phyloP scores from a whole-genome alignment of 768 basidiomycete genomes.

The Phaffia tasmanica region DNA sequence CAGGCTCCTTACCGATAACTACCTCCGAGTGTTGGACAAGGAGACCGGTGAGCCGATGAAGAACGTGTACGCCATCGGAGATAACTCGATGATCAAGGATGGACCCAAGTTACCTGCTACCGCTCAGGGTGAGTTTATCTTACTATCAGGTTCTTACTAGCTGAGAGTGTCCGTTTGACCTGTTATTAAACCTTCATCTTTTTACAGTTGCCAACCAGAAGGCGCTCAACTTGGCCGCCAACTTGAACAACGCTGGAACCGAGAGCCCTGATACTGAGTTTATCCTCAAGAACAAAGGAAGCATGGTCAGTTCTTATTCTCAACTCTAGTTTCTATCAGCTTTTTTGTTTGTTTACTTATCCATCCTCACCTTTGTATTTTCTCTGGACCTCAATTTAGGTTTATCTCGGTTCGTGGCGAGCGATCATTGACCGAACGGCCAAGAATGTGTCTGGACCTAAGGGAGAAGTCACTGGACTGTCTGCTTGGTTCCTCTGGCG shows the following conservation, averaged over 20 bases:
- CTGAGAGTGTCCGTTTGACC: neutral
- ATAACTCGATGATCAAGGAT: slow-evolving; percentile 52
- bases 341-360: slow-evolving; percentile 44
- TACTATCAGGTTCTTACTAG: neutral
- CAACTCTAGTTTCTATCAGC: slow-evolving; percentile 48
- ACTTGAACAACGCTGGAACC: slow-evolving; percentile 54
- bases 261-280: slow-evolving; percentile 43
- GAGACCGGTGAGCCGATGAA: slow-evolving; percentile 48
- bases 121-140: slow-evolving; percentile 53
- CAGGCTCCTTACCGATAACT: slow-evolving; percentile 47
- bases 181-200: slow-evolving; percentile 18
- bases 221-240: slow-evolving; percentile 55
- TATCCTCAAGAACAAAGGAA: slow-evolving; percentile 60
- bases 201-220: slow-evolving; percentile 62
- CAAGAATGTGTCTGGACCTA: slow-evolving; percentile 16
- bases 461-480: slow-evolving; percentile 20
- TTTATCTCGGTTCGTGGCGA: slow-evolving; percentile 22
- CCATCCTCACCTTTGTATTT: too few relatives aligned
- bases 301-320: slow-evolving; percentile 44
- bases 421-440: slow-evolving; percentile 23
- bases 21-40: slow-evolving; percentile 51
- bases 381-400: too few relatives aligned
- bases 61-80: slow-evolving; percentile 73
- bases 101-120: slow-evolving; percentile 59
- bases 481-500: slow-evolving; percentile 26